phyloP scores from a whole-genome alignment of 306 rosid species.

The Cucurbita ficifolia region DNA sequence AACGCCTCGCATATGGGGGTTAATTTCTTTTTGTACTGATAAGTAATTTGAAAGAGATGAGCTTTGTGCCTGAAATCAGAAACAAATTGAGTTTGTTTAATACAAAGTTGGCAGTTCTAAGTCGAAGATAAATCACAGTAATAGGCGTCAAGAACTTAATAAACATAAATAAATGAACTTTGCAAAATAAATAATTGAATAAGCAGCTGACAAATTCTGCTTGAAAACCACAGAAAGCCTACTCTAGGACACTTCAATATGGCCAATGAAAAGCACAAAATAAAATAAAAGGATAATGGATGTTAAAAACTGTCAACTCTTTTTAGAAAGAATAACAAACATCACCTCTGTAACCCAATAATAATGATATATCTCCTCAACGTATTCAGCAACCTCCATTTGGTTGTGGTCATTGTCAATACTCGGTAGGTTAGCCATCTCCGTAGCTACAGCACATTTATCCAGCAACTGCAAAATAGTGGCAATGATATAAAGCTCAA shows the following conservation, averaged over 20 bases:
- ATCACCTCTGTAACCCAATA: slow-evolving; percentile 79
- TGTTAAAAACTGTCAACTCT: background rate
- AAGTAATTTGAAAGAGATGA: slow-evolving; percentile 43
- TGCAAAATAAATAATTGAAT: background rate
- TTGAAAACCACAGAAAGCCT: background rate
- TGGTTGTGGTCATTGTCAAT: slow-evolving; percentile 66
- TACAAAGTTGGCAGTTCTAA: background rate
- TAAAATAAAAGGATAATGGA: background rate
- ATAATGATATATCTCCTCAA: slow-evolving; percentile 67
- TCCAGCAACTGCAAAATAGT: slow-evolving; percentile 46
- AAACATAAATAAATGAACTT: background rate
- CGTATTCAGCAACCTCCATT: slow-evolving; percentile 75
- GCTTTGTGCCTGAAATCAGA: slow-evolving; percentile 43
- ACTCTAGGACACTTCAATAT: background rate
- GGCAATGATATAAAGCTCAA: slow-evolving; percentile 6
- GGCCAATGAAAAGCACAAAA: background rate
- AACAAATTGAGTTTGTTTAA: background rate
- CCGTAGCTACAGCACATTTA: slow-evolving; percentile 23
- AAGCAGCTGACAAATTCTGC: background rate
- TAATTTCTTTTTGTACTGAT: slow-evolving; percentile 52
- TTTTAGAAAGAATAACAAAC: background rate
- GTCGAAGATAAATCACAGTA: background rate
- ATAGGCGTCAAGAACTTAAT: background rate
- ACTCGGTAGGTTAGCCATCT: slow-evolving; percentile 42
- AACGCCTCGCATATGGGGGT: slow-evolving; percentile 68